Percentiles rank a stretch among this genome's conserved stretches.
These are phyloP conservation scores for Fusarium neocosmosporiellum DNA, from an alignment of 2,329 filamentous ascomycete species.

Conservation along the genomic window DNA sequence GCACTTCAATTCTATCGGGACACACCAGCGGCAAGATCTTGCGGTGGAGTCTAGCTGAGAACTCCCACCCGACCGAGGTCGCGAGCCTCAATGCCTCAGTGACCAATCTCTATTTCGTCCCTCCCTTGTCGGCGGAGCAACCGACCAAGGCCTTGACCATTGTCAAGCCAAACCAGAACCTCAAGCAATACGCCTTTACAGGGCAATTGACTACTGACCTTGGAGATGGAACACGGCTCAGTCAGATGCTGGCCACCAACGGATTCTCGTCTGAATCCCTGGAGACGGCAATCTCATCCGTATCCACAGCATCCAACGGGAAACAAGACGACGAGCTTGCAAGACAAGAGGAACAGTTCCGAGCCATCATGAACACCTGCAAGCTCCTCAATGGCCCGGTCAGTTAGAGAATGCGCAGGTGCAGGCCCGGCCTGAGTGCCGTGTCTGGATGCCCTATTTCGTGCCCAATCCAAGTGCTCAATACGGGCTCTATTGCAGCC, in stretches of 20 bases:
- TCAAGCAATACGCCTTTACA: conserved; percentile 73
- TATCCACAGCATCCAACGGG: conserved; percentile 47
- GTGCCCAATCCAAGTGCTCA: conserved; percentile 25
- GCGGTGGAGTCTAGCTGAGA: conserved; percentile 81
- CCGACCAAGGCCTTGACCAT: conserved; percentile 68
- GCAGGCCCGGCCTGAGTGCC: conserved; percentile 17
- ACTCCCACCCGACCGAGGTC: conserved; percentile 74
- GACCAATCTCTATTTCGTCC: conserved; percentile 82
- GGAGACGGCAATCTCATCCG: conserved; percentile 61
- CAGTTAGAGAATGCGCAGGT: conserved; percentile 16
- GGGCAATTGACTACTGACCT: conserved; percentile 67
- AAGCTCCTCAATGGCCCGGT: conserved; percentile 42
- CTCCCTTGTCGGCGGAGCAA: conserved; percentile 61
- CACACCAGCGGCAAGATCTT: conserved; percentile 83
- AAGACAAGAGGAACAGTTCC: conserved; percentile 58
- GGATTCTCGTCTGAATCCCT: conserved; percentile 61
- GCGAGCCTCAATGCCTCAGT: conserved; percentile 82
- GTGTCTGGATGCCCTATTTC: conserved; percentile 6
- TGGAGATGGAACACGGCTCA: conserved; percentile 55
- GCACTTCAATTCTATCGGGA: conserved; percentile 81
- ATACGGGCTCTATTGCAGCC: not conserved
- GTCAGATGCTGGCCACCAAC: conserved; percentile 56
- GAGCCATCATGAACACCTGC: conserved; percentile 58
- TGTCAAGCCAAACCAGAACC: conserved; percentile 82
- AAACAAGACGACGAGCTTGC: conserved; percentile 34